A percentile compares a stretch with the other conserved stretches of the same genome.
Conservation (phyloP, 352 stramenopile genomes). For the Aphanomyces euteiches region DNA sequence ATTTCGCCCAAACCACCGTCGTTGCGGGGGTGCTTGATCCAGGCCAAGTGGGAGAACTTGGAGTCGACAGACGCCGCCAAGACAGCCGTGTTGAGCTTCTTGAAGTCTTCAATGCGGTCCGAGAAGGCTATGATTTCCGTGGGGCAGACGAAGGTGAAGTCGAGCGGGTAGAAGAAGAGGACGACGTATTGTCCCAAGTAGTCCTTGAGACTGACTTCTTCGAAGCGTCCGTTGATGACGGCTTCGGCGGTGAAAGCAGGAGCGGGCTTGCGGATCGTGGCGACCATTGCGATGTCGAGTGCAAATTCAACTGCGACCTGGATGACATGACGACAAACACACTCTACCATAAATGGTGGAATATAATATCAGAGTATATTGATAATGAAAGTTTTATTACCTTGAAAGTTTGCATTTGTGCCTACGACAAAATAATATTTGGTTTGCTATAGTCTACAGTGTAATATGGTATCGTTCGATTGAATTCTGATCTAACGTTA, state of each 20-base stretch:
- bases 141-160: conserved; percentile 90
- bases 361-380: no score
- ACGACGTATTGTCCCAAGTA: conserved; percentile 89
- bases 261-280: conserved; percentile 63
- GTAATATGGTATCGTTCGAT: no score
- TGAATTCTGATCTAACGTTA: no score
- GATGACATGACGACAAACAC: no score
- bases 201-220: conserved; percentile 73
- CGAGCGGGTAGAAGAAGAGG: conserved; percentile 90
- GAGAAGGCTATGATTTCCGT: conserved; percentile 90
- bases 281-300: conserved; percentile 39
- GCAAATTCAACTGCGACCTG: no score
- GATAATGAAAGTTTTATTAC: no score
- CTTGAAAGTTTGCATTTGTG: no score
- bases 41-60: conserved; percentile 85
- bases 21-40: conserved; percentile 87
- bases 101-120: conserved; percentile 77
- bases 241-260: conserved; percentile 73
- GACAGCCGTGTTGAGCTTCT: conserved; percentile 71
- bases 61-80: conserved; percentile 80
- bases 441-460: no score
- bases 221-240: conserved; percentile 80
- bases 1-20: conserved; percentile 86
- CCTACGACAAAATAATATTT: no score
- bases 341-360: no score